These are phyloP conservation scores for Coemansia aciculifera DNA, from an alignment of 192 early-diverging fungal genomes.

Conservation along the genomic window DNA sequence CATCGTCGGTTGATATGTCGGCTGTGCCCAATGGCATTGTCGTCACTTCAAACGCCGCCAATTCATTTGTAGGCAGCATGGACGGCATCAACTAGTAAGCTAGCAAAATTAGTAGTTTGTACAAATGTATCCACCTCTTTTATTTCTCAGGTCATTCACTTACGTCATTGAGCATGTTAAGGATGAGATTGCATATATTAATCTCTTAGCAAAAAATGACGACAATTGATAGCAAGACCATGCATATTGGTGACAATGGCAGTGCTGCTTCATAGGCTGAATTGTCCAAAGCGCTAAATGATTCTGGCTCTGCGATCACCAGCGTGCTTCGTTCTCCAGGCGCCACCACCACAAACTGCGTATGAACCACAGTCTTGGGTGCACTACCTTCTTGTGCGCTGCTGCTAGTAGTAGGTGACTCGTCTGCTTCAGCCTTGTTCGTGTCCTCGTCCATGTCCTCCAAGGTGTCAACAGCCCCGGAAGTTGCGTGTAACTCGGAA, in stretches of 20 bases:
- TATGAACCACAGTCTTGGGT: constrained; percentile 15
- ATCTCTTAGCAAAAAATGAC: not conserved
- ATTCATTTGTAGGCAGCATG: constrained; percentile 1
- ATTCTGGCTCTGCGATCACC: constrained; percentile 1
- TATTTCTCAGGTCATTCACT: not conserved
- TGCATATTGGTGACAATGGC: not conserved
- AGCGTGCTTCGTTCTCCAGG: constrained; percentile 11
- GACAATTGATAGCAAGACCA: not conserved
- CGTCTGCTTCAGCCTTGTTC: not conserved
- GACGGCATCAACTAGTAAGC: not conserved
- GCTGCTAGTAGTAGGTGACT: not conserved
- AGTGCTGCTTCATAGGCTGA: not conserved
- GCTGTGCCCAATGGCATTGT: not conserved
- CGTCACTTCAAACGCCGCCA: not conserved
- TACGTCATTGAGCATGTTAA: not conserved
- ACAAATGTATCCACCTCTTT: constrained; percentile 8
- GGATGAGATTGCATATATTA: not conserved
- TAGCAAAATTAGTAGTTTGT: not conserved
- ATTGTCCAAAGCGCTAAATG: constrained; percentile 1
- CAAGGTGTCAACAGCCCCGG: not conserved
- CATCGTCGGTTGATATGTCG: constrained; percentile 23
- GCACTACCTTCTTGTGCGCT: not conserved
- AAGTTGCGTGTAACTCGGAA: not conserved
- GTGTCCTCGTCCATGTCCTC: not conserved
- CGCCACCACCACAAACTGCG: constrained; percentile 22